Evolutionary conservation across 768 basidiomycete genomes (phyloP), one percentile per base, ranked within the genome.

Genomic region (Tricholoma furcatifolium): DNA sequence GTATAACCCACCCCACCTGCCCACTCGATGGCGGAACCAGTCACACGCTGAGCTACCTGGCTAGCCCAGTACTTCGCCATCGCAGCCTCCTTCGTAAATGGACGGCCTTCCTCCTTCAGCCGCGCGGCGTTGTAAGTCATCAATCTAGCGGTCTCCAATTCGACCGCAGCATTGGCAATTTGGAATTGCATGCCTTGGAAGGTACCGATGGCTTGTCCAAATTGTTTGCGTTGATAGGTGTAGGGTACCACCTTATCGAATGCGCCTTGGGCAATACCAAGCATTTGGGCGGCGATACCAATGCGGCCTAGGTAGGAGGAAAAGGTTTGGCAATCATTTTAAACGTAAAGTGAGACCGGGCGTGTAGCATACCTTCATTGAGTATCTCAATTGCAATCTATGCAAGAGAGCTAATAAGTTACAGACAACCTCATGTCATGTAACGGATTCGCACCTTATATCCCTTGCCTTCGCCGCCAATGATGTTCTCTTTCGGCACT

Each of bases 111-210:
- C 68, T 97, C 96, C 79, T 96, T 95, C 49, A 92, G 80, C 27
- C 96, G 78, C 36, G 97, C 96, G 18, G 96, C 96, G 62, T 98
- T 98, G 74, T 99, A 99, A 6, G 94, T 96, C 58, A 98, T 69
- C 43, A 99, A 74, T 17, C 93, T 84, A 24, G 93, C 96, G 2
- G 84, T 80, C 72, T 96, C 94, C 51, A 99, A 88, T 58, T 98
- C 86, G 45, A 89, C 79, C 3, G 93, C 93, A 0, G 93, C 88
- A 61, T 91, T 80, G 15, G 97, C 93, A 27, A 97, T 90, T 69
- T 97, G 93, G 79, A 93, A 91, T 6, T 85, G 83, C 91, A 98
- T 93, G 48, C 91, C 92, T 71, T 98, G 96, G 81, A 96, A 97
- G 24, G 85, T 90, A 27, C 94, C 96, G 30, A 99, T 80, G 7